Conservation (phyloP, 441 rosid species). For the Jatropha multifida region DNA sequence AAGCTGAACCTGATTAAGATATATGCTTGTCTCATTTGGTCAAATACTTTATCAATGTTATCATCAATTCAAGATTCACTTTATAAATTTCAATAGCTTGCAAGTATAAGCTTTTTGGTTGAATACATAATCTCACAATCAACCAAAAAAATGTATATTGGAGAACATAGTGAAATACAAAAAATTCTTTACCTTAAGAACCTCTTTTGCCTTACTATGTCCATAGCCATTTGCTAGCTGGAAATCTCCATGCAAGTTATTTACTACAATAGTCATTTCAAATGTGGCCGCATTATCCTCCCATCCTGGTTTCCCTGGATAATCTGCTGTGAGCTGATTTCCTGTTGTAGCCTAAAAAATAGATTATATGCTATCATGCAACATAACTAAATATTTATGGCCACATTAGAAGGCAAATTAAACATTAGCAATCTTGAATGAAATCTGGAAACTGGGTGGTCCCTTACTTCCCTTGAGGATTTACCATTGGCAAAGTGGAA, state of each 20-base stretch:
- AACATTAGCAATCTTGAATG: constrained; percentile 10
- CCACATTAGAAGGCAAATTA: constrained; percentile 7
- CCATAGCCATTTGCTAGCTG: constrained; percentile 77
- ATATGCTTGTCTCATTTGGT: constrained; percentile 4
- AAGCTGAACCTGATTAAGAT: constrained; percentile 1
- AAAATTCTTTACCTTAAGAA: constrained; percentile 50
- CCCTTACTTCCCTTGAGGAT: neutral
- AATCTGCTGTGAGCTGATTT: constrained; percentile 63
- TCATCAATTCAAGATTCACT: neutral
- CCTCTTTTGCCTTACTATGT: constrained; percentile 50
- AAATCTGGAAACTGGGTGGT: neutral
- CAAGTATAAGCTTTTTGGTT: neutral
- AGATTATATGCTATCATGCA: constrained; percentile 30
- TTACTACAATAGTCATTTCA: constrained; percentile 54
- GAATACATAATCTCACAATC: neutral
- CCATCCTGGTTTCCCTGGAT: constrained; percentile 68
- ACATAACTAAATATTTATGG: constrained; percentile 7
- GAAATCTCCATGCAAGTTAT: constrained; percentile 74
- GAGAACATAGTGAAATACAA: neutral
- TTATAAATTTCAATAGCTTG: neutral
- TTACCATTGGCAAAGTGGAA: neutral
- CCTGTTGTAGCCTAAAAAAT: constrained; percentile 50
- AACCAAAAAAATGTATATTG: neutral
- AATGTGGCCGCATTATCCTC: constrained; percentile 68
- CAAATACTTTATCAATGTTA: neutral